A percentile compares a stretch with the other conserved stretches of the same genome.
These are phyloP conservation scores for Heterotrichella gracilis DNA, from an alignment of 352 stramenopile species.

Conservation along the genomic window DNA sequence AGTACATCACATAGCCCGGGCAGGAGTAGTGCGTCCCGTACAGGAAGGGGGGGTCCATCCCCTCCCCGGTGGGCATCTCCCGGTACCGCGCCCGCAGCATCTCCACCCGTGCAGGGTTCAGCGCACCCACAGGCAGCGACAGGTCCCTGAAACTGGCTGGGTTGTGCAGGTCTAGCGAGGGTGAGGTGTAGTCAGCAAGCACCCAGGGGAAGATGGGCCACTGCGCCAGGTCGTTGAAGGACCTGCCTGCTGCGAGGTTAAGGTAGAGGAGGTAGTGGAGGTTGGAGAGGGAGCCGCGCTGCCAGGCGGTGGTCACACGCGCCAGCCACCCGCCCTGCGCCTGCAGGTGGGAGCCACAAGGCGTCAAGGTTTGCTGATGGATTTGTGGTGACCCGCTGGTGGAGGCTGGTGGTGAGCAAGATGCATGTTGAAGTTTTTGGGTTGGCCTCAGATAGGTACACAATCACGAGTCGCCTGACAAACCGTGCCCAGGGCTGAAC, in stretches of 20 bases:
- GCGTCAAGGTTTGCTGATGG: too few species aligned
- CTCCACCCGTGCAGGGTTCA: constrained; percentile 52
- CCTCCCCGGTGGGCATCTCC: constrained; percentile 14
- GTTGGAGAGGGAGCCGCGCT: constrained; percentile 56
- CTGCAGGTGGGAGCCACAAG: too few species aligned
- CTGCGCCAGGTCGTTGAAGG: constrained; percentile 62
- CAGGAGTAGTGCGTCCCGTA: constrained; percentile 87
- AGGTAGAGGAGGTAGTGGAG: constrained; percentile 90
- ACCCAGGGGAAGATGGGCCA: constrained; percentile 98
- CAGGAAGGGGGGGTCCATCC: constrained; percentile 48
- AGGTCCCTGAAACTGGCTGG: constrained; percentile 63
- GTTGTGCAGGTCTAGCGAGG: constrained; percentile 58
- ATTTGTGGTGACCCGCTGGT: too few species aligned
- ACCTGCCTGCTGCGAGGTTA: constrained; percentile 74
- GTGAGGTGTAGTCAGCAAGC: constrained; percentile 62
- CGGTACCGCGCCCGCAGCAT: constrained; percentile 68
- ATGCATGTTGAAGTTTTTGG: too few species aligned
- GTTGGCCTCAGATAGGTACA: too few species aligned
- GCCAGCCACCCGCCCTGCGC: too few species aligned
- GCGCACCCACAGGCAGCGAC: constrained; percentile 72
- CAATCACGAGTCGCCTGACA: too few species aligned
- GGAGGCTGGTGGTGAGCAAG: too few species aligned
- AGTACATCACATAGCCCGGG: constrained; percentile 74
- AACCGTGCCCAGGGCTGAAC: too few species aligned
- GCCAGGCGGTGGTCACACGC: constrained; percentile 49